A percentile compares a stretch with the other conserved stretches of the same genome.
Evolutionary conservation across 2,329 filamentous ascomycete species (phyloP).

Genomic region (Ophiostoma perfectum): DNA sequence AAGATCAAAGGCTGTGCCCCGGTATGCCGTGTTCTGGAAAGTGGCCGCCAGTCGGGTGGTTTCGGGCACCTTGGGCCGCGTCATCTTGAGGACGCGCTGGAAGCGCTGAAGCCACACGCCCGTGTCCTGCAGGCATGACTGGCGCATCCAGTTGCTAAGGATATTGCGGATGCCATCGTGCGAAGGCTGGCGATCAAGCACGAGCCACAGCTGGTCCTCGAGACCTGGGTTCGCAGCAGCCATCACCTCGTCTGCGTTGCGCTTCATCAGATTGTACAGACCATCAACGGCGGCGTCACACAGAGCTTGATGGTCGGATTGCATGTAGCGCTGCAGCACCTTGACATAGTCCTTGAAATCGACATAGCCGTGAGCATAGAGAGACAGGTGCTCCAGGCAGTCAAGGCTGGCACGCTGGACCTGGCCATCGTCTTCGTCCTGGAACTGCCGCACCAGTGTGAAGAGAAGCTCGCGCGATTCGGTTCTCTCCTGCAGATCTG

Average conservation of each 20-base stretch:
- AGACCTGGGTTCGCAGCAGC: conserved; percentile 68
- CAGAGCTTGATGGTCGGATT: conserved; percentile 62
- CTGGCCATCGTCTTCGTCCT: conserved; percentile 63
- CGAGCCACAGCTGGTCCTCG: conserved; percentile 88
- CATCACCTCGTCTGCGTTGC: conserved; percentile 78
- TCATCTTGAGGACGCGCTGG: conserved; percentile 85
- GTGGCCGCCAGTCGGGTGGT: conserved; percentile 35
- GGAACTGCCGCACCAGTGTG: conserved; percentile 76
- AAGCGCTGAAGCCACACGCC: conserved; percentile 82
- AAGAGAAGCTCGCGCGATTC: conserved; percentile 92
- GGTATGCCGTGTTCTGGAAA: conserved; percentile 32
- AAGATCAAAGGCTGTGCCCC: conserved; percentile 63
- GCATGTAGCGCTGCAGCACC: conserved; percentile 70
- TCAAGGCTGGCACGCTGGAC: conserved; percentile 71
- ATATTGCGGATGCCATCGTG: conserved; percentile 81
- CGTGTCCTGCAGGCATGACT: conserved; percentile 77
- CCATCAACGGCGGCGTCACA: conserved; percentile 79
- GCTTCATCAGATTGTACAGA: conserved; percentile 90
- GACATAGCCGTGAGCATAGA: conserved; percentile 86
- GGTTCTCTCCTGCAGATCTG: conserved; percentile 85
- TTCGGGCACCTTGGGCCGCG: conserved; percentile 60
- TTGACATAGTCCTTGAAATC: conserved; percentile 79
- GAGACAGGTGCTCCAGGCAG: conserved; percentile 83
- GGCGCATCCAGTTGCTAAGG: conserved; percentile 86
- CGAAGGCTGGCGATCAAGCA: conserved; percentile 69